Evolutionary conservation across 345 rosid genomes (phyloP), one percentile per base, ranked within the genome.

Genomic region (Melaleuca alternifolia): DNA sequence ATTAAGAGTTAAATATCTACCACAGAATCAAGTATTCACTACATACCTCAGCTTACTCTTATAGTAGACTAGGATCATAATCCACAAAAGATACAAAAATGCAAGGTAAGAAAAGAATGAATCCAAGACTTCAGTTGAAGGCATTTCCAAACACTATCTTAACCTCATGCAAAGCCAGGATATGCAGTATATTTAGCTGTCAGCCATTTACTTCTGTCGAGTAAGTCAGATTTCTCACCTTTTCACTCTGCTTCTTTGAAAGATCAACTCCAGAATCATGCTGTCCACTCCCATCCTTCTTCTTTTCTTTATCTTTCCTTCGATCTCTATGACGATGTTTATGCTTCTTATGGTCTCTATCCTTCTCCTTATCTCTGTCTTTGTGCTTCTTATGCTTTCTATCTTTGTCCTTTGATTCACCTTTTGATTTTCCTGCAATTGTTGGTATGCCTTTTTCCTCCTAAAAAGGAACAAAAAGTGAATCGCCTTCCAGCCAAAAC

Each of bases 311-410:
- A 59, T 96, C 97, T 90, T 95, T 96, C 89, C 92, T 94, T 86
- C 95, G 92, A 88, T 87, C 88, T 87, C 5, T 87, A 61, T 62
- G 88, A 37, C 88, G 88, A 61, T 52, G 88, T 41, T 83, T 87
- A 33, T 85, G 85, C 87, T 85, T 88, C 83, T 76, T 71, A 48
- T 85, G 54, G n/a, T 65, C 86, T 65, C 50, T 65, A 50, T 85
- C 83, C 59, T 51, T 59, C 33, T 50, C 79, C 54, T 51, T 85
- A 20, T 93, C 96, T 93, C 88, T 91, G 86, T 92, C 92, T 85
- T 92, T 95, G 90, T 92, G 96, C 92, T 92, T 95, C 96, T 94
- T 95, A 89, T 94, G 98, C 92, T 94, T 98, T 93, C 91, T 94
- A 88, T 97, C 97, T 89, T 93, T 95, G 89, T 96, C 98, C 88